Evolutionary conservation across 164 flowering plant species (phyloP).

Genomic region (Vitis vinifera): DNA sequence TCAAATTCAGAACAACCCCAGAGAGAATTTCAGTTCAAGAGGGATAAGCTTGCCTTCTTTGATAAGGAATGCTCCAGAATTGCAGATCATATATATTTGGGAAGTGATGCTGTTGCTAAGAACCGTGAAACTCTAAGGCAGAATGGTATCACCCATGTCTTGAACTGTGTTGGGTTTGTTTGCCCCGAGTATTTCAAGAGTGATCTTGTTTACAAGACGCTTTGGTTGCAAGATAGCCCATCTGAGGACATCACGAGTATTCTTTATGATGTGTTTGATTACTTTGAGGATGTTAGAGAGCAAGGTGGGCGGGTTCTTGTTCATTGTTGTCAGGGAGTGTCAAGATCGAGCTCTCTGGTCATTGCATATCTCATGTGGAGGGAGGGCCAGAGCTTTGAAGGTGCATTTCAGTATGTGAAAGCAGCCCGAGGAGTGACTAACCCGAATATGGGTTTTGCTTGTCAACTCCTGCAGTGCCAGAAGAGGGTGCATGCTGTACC

Average conservation of each 20-base stretch:
- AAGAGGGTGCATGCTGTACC: slow-evolving; percentile 78
- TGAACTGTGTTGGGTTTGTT: slow-evolving; percentile 89
- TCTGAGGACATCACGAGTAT: slow-evolving; percentile 88
- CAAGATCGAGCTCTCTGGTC: slow-evolving; percentile 77
- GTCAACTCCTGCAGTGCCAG: slow-evolving; percentile 80
- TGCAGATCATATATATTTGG: slow-evolving; percentile 71
- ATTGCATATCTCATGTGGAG: slow-evolving; percentile 95
- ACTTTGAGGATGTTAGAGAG: slow-evolving; percentile 80
- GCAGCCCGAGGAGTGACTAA: slow-evolving; percentile 77
- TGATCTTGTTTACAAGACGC: slow-evolving; percentile 84
- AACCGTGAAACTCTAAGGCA: slow-evolving; percentile 56
- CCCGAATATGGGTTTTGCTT: slow-evolving; percentile 90
- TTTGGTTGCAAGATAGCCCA: slow-evolving; percentile 83
- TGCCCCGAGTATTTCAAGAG: slow-evolving; percentile 84
- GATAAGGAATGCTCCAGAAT: slow-evolving; percentile 84
- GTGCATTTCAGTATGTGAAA: slow-evolving; percentile 79
- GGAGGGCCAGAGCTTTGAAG: slow-evolving; percentile 75
- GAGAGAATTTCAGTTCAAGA: slow-evolving; percentile 54
- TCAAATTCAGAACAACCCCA: slow-evolving; percentile 19
- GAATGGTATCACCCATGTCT: slow-evolving; percentile 81
- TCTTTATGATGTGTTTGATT: slow-evolving; percentile 86
- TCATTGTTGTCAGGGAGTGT: slow-evolving; percentile 87
- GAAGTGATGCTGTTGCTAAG: slow-evolving; percentile 79
- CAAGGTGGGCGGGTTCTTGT: slow-evolving; percentile 80
- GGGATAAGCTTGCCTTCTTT: slow-evolving; percentile 76